These are phyloP conservation scores for Lachancea lanzarotensis DNA, from an alignment of 805 yeast genomes.

Conservation along the genomic window DNA sequence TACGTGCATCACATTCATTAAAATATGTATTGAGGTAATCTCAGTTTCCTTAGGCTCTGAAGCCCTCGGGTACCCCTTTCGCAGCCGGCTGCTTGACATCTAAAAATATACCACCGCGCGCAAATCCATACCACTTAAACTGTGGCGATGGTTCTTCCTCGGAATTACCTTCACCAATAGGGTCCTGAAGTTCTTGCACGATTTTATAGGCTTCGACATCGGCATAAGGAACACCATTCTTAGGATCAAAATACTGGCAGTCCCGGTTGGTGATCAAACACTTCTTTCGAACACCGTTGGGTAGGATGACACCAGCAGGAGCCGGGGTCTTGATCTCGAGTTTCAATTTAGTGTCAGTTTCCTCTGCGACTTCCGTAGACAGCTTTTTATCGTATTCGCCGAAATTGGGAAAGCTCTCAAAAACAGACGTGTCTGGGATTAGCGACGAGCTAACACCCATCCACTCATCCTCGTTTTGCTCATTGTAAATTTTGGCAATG, in stretches of 20 bases:
- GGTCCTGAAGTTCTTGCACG: constrained; percentile 50
- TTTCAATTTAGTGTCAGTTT: constrained; percentile 43
- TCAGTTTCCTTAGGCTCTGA: constrained; percentile 24
- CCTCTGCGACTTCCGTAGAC: constrained; percentile 39
- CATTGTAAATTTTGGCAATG: constrained; percentile 31
- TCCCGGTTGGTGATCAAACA: constrained; percentile 73
- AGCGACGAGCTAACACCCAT: constrained; percentile 38
- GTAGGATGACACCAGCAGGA: constrained; percentile 65
- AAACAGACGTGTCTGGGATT: constrained; percentile 36
- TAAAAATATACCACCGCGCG: constrained; percentile 44
- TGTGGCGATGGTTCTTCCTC: constrained; percentile 34
- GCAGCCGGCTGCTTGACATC: constrained; percentile 50
- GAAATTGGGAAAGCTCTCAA: constrained; percentile 44
- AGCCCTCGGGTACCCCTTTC: constrained; percentile 83
- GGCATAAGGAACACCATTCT: constrained; percentile 78
- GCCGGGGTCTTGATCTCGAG: constrained; percentile 57
- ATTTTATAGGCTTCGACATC: constrained; percentile 75
- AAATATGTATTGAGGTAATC: constrained; percentile 2
- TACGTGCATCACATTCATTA: neutral
- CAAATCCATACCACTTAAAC: constrained; percentile 43
- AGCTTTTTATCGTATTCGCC: constrained; percentile 46
- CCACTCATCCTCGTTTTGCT: constrained; percentile 12
- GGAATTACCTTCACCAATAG: constrained; percentile 41
- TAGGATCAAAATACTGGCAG: constrained; percentile 74
- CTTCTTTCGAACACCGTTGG: constrained; percentile 58